phyloP scores from a whole-genome alignment of 208 protist species.

The Crithidia expoeki region DNA sequence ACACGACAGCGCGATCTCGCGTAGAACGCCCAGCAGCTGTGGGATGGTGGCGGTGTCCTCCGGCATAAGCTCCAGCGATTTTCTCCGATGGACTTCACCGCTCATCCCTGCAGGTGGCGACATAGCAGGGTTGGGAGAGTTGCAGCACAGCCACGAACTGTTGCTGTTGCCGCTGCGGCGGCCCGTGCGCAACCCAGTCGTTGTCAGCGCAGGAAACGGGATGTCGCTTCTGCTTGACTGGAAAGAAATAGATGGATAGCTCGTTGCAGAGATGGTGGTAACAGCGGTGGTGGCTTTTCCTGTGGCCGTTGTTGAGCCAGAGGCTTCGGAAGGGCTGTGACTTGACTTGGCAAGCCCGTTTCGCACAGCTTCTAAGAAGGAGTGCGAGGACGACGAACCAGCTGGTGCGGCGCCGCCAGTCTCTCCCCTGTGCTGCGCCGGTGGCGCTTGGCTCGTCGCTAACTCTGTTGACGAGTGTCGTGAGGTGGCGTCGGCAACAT shows the following conservation, averaged over 20 bases:
- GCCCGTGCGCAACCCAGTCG: background rate
- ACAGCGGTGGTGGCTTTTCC: background rate
- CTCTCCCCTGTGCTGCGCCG: background rate
- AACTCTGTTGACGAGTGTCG: background rate
- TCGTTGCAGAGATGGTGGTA: conserved; percentile 3
- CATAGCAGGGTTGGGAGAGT: background rate
- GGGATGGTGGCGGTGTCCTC: conserved; percentile 34
- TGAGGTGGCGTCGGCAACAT: background rate
- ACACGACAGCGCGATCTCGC: conserved; percentile 56
- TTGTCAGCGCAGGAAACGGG: background rate
- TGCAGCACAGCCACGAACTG: background rate
- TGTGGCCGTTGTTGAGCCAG: too few species aligned
- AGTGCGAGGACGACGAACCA: conserved; percentile 1
- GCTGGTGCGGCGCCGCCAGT: background rate
- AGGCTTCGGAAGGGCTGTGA: too few species aligned
- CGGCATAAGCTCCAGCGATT: conserved; percentile 48
- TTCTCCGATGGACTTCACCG: background rate
- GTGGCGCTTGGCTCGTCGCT: background rate
- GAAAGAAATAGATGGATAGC: background rate
- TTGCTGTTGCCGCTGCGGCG: background rate
- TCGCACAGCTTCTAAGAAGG: conserved; percentile 26
- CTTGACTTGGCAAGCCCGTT: conserved; percentile 16
- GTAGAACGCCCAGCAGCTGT: conserved; percentile 44
- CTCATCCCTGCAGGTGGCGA: background rate
- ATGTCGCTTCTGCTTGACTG: background rate